A percentile compares a stretch with the other conserved stretches of the same genome.
Conservation (phyloP, 2,329 filamentous ascomycete genomes). For the Exophiala sp. region DNA sequence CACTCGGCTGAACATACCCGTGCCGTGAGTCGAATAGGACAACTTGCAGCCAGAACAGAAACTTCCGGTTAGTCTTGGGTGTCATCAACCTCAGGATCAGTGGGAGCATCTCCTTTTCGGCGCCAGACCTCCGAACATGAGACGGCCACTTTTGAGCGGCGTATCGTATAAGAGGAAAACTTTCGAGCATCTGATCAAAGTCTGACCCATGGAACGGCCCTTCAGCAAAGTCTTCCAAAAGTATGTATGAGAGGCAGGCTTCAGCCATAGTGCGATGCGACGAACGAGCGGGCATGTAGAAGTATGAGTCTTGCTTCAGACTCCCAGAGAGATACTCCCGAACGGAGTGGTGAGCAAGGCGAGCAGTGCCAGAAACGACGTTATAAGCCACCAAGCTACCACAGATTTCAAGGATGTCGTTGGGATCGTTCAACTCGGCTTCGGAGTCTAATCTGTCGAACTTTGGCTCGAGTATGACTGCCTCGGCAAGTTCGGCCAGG, state of each 20-base stretch:
- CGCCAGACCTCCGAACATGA: conserved; percentile 14
- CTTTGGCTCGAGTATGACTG: conserved; percentile 20
- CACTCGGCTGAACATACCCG: conserved; percentile 7
- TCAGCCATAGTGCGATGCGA: conserved; percentile 18
- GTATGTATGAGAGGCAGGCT: conserved; percentile 15
- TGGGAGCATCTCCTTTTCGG: conserved; percentile 14
- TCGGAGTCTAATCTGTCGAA: conserved; percentile 15
- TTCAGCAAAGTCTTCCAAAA: conserved; percentile 13
- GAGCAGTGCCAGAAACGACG: conserved; percentile 4
- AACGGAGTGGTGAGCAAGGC: conserved; percentile 20
- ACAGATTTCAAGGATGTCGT: conserved; percentile 21
- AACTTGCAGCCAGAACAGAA: conserved; percentile 21
- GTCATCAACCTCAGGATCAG: conserved; percentile 18
- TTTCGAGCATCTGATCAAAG: conserved; percentile 1
- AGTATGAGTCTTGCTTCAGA: conserved; percentile 2
- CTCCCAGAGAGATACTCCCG: conserved; percentile 17
- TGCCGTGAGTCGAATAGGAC: conserved; percentile 18
- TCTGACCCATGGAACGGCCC: conserved; percentile 7
- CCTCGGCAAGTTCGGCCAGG: conserved; percentile 21
- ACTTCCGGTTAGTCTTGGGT: conserved; percentile 8
- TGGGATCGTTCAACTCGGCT: conserved; percentile 13
- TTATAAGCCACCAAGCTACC: conserved; percentile 18
- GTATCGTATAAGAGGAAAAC: conserved; percentile 16
- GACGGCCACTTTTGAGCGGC: conserved; percentile 18
- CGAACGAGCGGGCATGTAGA: conserved; percentile 7